Conservation (phyloP, 176 grass and related monocot species). For the Rhynchospora breviuscula region DNA sequence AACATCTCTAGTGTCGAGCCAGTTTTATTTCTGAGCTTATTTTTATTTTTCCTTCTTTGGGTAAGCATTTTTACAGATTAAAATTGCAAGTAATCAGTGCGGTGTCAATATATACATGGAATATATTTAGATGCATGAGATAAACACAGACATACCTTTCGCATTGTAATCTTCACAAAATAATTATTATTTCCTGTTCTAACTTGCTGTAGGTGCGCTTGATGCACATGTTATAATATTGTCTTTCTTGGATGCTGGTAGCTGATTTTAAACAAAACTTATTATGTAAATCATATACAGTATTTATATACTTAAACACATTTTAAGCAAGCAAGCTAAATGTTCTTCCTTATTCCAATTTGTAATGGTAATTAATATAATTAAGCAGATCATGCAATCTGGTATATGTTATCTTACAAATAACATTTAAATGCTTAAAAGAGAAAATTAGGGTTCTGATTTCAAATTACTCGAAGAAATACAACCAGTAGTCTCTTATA, state of each 20-base stretch:
- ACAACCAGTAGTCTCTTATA: no score
- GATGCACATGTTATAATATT: background rate
- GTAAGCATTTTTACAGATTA: background rate
- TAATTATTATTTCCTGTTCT: background rate
- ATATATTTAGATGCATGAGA: background rate
- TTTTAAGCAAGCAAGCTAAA: no score
- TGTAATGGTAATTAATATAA: no score
- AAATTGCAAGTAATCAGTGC: constrained; percentile 9
- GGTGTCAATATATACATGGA: constrained; percentile 17
- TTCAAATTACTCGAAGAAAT: no score
- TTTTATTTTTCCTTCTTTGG: background rate
- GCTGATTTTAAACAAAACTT: no score
- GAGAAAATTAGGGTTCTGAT: no score
- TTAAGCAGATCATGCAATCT: no score
- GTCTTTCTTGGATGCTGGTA: background rate
- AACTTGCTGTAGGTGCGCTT: background rate
- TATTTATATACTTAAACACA: no score
- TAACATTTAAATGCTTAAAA: no score
- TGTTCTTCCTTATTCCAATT: no score
- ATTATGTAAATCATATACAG: no score
- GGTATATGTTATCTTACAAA: no score
- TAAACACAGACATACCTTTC: constrained; percentile 17
- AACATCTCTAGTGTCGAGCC: background rate
- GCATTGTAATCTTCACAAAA: constrained; percentile 7
- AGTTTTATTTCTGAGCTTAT: background rate